phyloP scores from a whole-genome alignment of 139 green algal species.

The Volvox africanus region DNA sequence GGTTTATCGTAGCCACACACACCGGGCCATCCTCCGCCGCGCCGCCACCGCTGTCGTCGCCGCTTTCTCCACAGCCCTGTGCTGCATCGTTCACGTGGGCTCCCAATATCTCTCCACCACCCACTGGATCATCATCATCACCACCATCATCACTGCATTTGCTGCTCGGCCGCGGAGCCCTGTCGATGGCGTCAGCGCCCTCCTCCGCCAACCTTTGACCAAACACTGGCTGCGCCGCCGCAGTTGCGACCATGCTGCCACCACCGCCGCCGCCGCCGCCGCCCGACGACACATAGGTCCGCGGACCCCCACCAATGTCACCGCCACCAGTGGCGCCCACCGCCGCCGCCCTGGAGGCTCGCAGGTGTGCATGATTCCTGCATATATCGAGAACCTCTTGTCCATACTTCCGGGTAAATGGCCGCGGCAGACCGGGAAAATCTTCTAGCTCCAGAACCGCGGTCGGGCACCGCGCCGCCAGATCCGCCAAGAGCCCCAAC shows the following conservation, averaged over 20 bases:
- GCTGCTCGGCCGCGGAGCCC: no score
- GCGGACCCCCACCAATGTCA: background rate
- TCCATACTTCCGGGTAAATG: background rate
- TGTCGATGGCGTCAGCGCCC: no score
- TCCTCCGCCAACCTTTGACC: background rate
- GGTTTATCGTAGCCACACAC: no score
- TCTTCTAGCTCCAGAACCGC: conserved; percentile 20
- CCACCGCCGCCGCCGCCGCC: background rate
- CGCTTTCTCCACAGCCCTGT: background rate
- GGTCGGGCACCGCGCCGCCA: conserved; percentile 8
- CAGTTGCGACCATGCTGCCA: background rate
- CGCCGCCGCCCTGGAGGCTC: background rate
- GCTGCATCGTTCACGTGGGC: no score
- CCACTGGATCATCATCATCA: no score
- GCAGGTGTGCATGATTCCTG: conserved; percentile 1
- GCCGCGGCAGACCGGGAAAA: background rate
- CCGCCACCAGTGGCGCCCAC: background rate
- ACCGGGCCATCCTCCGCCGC: background rate
- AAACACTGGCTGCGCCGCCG: no score
- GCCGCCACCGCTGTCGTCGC: background rate
- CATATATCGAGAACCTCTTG: conserved; percentile 34
- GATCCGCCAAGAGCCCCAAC: background rate
- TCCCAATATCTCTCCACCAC: no score
- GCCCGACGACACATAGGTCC: background rate
- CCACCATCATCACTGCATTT: no score